Conservation (phyloP, 805 yeast genomes). For the Yarrowia sp. region DNA sequence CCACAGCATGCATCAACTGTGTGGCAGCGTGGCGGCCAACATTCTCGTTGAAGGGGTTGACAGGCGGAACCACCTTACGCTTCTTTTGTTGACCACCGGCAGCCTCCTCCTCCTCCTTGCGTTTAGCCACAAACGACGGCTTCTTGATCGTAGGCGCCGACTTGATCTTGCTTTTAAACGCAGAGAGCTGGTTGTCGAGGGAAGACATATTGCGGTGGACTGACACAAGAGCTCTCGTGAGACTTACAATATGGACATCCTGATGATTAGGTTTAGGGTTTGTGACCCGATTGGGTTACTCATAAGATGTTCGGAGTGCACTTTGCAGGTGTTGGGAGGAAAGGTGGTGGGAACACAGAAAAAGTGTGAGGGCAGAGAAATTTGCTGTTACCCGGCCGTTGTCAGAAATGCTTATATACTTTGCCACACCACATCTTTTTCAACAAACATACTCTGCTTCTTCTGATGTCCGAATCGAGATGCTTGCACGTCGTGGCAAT, state of each 20-base stretch:
- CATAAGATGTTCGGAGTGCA: not conserved
- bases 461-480: conserved; percentile 38
- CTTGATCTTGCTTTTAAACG: conserved; percentile 67
- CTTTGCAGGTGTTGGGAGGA: conserved; percentile 10
- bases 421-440: not conserved
- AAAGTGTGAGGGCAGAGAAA: not conserved
- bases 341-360: not conserved
- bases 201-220: conserved; percentile 48
- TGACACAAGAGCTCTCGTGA: conserved; percentile 12
- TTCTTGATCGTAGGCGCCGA: conserved; percentile 56
- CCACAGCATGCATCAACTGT: conserved; percentile 88
- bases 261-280: conserved; percentile 15
- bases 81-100: conserved; percentile 39
- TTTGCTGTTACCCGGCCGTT: conserved; percentile 24
- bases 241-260: conserved; percentile 13
- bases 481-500: conserved; percentile 38
- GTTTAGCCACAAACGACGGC: conserved; percentile 40
- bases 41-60: conserved; percentile 50
- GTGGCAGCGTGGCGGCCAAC: conserved; percentile 75
- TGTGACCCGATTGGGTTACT: not conserved
- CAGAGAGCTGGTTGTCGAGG: conserved; percentile 64
- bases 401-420: conserved; percentile 7
- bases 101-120: conserved; percentile 31
- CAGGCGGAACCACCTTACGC: conserved; percentile 46
- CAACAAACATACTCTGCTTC: conserved; percentile 7